Percentiles rank a stretch among this genome's conserved stretches.
phyloP scores from a whole-genome alignment of 768 basidiomycete species.

The Sistotremastrum niveocremeum region DNA sequence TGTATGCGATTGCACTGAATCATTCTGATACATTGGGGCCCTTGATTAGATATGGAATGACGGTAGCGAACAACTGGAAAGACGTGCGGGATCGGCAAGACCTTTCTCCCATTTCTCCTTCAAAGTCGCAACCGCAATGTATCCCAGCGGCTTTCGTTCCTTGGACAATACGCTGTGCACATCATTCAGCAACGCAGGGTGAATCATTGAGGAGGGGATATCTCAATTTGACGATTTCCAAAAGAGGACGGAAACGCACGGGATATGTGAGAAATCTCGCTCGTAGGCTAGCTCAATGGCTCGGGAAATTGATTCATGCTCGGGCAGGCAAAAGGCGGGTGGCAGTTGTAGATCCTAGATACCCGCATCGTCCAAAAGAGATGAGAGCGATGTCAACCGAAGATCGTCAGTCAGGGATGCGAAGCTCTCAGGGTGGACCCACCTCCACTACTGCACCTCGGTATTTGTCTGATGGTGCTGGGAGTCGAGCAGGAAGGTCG shows the following conservation, averaged over 20 bases:
- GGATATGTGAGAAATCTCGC: conserved; percentile 87
- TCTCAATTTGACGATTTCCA: not conserved
- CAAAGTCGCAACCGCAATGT: conserved; percentile 62
- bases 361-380: not conserved
- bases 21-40: conserved; percentile 33
- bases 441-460: conserved; percentile 89
- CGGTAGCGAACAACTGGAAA: conserved; percentile 1
- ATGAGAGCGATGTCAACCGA: conserved; percentile 1
- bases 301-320: conserved; percentile 52
- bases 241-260: conserved; percentile 34
- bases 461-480: conserved; percentile 36
- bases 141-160: conserved; percentile 65
- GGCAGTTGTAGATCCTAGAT: conserved; percentile 67
- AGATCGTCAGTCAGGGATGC: not conserved
- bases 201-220: not conserved
- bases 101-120: conserved; percentile 72
- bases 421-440: conserved; percentile 6
- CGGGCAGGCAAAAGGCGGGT: conserved; percentile 74
- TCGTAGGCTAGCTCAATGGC: conserved; percentile 87
- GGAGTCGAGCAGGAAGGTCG: not conserved
- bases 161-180: conserved; percentile 55
- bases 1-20: conserved; percentile 60
- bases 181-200: not conserved
- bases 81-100: conserved; percentile 51
- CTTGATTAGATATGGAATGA: not conserved